Evolutionary conservation across 352 stramenopile genomes (phyloP), one percentile per base, ranked within the genome.

Genomic region (Paralagenidium karlingii): DNA sequence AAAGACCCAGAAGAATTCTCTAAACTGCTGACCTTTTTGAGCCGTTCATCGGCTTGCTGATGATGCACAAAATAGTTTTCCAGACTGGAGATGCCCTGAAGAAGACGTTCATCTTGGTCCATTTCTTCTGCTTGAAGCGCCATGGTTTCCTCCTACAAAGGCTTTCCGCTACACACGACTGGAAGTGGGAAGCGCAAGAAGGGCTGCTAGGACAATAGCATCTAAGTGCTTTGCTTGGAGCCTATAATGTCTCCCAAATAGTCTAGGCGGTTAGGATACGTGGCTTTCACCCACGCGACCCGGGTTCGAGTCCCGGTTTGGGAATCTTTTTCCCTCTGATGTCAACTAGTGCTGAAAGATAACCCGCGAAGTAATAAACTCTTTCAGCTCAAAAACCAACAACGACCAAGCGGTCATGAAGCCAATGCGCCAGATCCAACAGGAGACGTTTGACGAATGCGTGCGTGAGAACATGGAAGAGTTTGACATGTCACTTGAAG

Each of bases 401-500:
- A n/a, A n/a, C 28, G 28, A 32, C 28, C 11, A 11, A 32, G 15
- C 11, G 7, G 15, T 11, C 8, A 22, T 41, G 15, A 20, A 38
- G 41, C 8, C 24, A 28, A 63, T 53, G 12, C 68, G 56, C 53
- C 77, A 80, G 51, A 91, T 95, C 47, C 85, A 77, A 43, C 82
- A 95, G 54, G 60, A 81, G 47, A 94, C 82, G 37, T 95, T 95
- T 53, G 81, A 95, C 51, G 80, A 94, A 45, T 78, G 61, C 55
- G 82, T 95, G 44, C 45, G 63, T 26, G 82, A 95, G 55, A 95
- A 95, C 62, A 58, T 94, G 34, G 75, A 86, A 34, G 82, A 94
- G 34, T 94, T 95, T 54, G 82, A 89, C 30, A 91, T 95, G 74
- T 50, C 55, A 2, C 45, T 63, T n/a, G 67, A 79, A 24, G 80